Conservation (phyloP, 257 asterid species). For the Scutellaria galericulata region DNA sequence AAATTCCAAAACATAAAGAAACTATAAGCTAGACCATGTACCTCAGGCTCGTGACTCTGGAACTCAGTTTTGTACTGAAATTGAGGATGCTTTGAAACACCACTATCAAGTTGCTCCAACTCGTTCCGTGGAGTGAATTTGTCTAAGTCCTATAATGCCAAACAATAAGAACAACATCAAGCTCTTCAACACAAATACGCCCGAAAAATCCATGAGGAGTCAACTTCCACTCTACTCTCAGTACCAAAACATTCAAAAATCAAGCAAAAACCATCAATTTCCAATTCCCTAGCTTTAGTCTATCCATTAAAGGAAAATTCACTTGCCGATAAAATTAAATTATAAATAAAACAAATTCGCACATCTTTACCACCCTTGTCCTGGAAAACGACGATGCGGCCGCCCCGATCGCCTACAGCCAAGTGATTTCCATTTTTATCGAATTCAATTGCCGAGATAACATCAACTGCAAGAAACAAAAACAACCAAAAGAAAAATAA, state of each 20-base stretch:
- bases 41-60: constrained; percentile 97
- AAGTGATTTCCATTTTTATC: constrained; percentile 69
- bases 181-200: neutral
- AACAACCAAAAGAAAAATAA: neutral
- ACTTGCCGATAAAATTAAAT: constrained; percentile 6
- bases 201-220: constrained; percentile 10
- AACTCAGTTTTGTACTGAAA: constrained; percentile 81
- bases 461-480: constrained; percentile 58
- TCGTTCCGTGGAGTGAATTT: constrained; percentile 55
- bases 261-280: constrained; percentile 22
- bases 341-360: constrained; percentile 37
- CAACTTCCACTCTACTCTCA: constrained; percentile 28
- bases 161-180: constrained; percentile 15
- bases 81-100: constrained; percentile 52
- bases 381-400: constrained; percentile 78
- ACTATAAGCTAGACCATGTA: constrained; percentile 31
- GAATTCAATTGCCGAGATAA: constrained; percentile 74
- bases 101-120: constrained; percentile 59
- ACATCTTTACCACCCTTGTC: constrained; percentile 59
- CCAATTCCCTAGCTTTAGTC: neutral
- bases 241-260: no score
- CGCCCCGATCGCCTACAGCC: constrained; percentile 86
- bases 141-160: constrained; percentile 47
- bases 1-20: neutral
- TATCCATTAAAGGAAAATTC: neutral